Conservation (phyloP, 208 protist genomes). For the Leishmania martiniquensis region DNA sequence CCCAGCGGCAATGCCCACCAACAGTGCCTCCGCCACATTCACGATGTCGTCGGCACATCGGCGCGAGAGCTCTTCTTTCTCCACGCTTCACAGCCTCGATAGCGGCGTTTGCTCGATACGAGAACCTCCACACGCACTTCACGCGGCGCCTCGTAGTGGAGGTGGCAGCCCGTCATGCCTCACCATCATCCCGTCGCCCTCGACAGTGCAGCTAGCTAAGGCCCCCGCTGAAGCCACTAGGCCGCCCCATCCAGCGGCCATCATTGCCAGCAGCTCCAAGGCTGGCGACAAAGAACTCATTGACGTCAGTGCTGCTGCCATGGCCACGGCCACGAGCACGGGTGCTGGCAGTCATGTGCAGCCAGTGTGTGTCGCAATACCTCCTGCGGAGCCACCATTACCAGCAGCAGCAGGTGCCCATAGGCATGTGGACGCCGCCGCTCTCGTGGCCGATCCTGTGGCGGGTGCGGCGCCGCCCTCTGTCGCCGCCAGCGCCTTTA, state of each 20-base stretch:
- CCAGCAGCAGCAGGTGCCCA: neutral
- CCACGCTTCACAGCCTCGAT: conserved; percentile 16
- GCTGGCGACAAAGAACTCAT: neutral
- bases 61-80: neutral
- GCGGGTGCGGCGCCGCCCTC: neutral
- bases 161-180: neutral
- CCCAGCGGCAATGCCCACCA: neutral
- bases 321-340: neutral
- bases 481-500: neutral
- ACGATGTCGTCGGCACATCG: neutral
- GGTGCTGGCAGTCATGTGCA: neutral
- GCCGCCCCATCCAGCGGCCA: neutral
- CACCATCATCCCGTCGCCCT: neutral
- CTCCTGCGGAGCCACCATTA: neutral
- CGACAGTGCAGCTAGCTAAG: neutral
- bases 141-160: neutral
- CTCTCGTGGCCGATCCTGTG: neutral
- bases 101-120: conserved; percentile 1
- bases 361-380: neutral
- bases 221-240: neutral
- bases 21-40: neutral
- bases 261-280: neutral
- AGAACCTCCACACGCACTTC: neutral
- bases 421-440: neutral
- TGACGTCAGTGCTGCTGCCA: neutral